phyloP scores from a whole-genome alignment of 345 rosid species.

The Turnera subulata region DNA sequence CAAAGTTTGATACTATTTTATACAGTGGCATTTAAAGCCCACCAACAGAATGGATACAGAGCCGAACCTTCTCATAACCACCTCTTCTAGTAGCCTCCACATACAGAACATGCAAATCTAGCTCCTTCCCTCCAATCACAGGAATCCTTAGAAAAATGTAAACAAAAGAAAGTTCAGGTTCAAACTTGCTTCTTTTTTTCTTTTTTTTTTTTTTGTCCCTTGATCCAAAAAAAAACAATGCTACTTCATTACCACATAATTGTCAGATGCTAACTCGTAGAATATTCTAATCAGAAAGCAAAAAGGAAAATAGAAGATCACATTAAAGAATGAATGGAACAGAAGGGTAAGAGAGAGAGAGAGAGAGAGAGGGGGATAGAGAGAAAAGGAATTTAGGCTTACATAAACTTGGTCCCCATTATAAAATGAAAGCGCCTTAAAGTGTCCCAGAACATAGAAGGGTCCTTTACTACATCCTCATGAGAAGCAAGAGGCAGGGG shows the following conservation, averaged over 20 bases:
- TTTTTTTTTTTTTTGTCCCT: too few species aligned
- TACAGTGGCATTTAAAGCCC: neutral
- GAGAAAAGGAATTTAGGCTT: conserved; percentile 9
- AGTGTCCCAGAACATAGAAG: conserved; percentile 69
- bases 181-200: too few species aligned
- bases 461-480: conserved; percentile 44
- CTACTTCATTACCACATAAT: neutral
- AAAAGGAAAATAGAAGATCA: too few species aligned
- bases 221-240: too few species aligned
- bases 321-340: neutral
- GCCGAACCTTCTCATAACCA: conserved; percentile 77
- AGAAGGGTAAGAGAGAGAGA: neutral
- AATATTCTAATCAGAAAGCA: neutral
- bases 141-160: conserved; percentile 58
- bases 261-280: neutral
- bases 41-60: neutral
- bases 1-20: neutral
- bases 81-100: conserved; percentile 80
- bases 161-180: conserved; percentile 1
- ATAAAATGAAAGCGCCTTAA: conserved; percentile 77
- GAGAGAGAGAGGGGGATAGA: neutral
- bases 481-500: conserved; percentile 65
- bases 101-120: conserved; percentile 83
- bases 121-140: conserved; percentile 94
- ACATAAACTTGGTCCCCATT: conserved; percentile 85